Percentiles rank a stretch among this genome's conserved stretches.
Evolutionary conservation across 2,329 filamentous ascomycete species (phyloP).

Genomic region (Penicillium corylophilum): DNA sequence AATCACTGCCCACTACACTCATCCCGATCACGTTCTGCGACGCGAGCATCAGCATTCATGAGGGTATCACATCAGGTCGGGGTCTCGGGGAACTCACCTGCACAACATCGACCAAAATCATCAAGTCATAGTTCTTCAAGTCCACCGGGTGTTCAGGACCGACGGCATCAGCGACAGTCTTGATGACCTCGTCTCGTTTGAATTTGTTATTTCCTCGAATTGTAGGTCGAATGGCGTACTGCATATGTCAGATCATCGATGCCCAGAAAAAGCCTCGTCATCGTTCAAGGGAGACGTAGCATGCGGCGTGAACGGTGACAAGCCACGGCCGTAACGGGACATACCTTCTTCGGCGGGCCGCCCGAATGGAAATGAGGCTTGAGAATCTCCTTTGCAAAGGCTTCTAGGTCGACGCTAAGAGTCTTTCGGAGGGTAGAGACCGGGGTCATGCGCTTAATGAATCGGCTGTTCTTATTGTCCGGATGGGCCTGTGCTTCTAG

Average conservation of each 20-base stretch:
- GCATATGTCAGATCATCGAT: slow-evolving; percentile 9
- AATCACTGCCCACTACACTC: slow-evolving; percentile 61
- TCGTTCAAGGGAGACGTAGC: neutral
- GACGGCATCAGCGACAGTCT: slow-evolving; percentile 58
- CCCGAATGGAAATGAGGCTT: slow-evolving; percentile 59
- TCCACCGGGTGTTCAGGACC: slow-evolving; percentile 60
- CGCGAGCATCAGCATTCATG: slow-evolving; percentile 14
- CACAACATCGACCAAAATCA: slow-evolving; percentile 63
- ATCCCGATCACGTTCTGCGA: slow-evolving; percentile 62
- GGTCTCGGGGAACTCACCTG: slow-evolving; percentile 47
- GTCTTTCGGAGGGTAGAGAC: slow-evolving; percentile 59
- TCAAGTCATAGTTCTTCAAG: slow-evolving; percentile 59
- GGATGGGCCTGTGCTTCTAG: slow-evolving; percentile 53
- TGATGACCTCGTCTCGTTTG: slow-evolving; percentile 59
- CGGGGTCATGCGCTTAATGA: slow-evolving; percentile 60
- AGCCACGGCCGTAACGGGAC: slow-evolving; percentile 15
- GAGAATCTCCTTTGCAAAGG: slow-evolving; percentile 57
- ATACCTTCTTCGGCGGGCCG: slow-evolving; percentile 53
- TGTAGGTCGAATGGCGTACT: slow-evolving; percentile 64
- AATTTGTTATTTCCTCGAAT: slow-evolving; percentile 61
- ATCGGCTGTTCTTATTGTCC: slow-evolving; percentile 55
- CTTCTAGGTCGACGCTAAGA: slow-evolving; percentile 56
- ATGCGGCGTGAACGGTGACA: neutral
- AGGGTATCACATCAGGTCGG: neutral
- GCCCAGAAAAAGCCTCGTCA: neutral